Evolutionary conservation across 768 basidiomycete species (phyloP).

Genomic region (Saitozyma podzolica): DNA sequence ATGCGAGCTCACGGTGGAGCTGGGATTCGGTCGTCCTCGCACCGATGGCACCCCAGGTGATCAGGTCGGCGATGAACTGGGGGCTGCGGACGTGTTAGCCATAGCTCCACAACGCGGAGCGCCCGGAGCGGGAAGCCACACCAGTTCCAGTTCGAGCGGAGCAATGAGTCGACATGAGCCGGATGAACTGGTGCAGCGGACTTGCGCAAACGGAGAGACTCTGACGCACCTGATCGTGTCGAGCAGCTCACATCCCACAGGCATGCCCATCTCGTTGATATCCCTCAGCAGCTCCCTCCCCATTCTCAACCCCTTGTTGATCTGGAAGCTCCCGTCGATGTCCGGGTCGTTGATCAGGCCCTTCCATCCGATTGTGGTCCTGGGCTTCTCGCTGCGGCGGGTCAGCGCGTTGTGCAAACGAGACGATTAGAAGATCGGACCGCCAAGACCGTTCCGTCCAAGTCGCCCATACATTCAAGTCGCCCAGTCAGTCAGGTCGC

Average conservation of each 20-base stretch:
- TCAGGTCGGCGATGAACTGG: constrained; percentile 91
- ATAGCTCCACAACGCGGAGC: too few species aligned
- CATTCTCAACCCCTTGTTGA: constrained; percentile 92
- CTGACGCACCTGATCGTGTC: constrained; percentile 59
- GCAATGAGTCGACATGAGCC: too few species aligned
- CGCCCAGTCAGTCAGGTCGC: too few species aligned
- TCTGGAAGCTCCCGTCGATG: constrained; percentile 89
- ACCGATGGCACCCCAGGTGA: constrained; percentile 96
- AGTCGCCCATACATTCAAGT: not conserved
- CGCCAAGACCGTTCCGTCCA: not conserved
- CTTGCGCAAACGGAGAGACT: not conserved
- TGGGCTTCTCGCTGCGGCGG: constrained; percentile 68
- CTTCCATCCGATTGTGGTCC: constrained; percentile 95
- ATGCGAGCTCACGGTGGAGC: constrained; percentile 93
- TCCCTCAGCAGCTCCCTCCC: constrained; percentile 88
- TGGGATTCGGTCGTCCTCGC: constrained; percentile 97
- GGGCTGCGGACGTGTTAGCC: constrained; percentile 53
- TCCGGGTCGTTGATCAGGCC: constrained; percentile 80
- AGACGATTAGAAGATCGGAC: not conserved
- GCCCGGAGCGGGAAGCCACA: not conserved
- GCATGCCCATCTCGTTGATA: constrained; percentile 82
- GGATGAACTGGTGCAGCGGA: not conserved
- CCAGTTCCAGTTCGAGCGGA: too few species aligned
- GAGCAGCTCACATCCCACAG: constrained; percentile 90
- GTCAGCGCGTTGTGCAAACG: constrained; percentile 1